Evolutionary conservation across 108 stramenopile species (phyloP), one percentile per base, ranked within the genome.

Genomic region (Fistulifera pelliculosa): DNA sequence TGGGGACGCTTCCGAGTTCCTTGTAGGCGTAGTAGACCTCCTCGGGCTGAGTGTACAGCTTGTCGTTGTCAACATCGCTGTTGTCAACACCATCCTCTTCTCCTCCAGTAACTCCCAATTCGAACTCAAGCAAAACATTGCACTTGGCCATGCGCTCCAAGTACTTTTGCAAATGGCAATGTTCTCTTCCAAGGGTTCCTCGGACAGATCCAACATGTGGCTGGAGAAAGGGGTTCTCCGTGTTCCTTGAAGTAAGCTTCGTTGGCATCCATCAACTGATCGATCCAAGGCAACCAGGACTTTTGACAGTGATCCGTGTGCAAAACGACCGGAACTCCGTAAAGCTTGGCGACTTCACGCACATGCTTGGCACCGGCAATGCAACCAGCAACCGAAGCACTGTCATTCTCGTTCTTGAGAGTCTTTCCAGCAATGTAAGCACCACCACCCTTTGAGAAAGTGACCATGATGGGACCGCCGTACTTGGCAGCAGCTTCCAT

Each of bases 21-120:
- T 87, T 69, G 69, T 83, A 92, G 6, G 81, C 80, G 27, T 83
- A 57, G 50, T 66, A 80, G 54, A 89, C 79, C 75, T 92, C 90
- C 62, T 95, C 94, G 27, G 94, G 92, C 68, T 93, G 89, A 27
- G 90, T 85, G 86, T 95, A 95, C 13, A 95, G 81, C 44, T 85
- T 81, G 58, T 77, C 81, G 26, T 70, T 43, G 48, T 87, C 84
- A 24, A 82, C 70, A 41, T 90, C 91, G 19, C 60, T 67, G 74
- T 94, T 95, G 75, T 94, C 81, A 10, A 95, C 94, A 54, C 94
- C 94, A 60, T 94, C 94, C 69, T 94, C 94, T 72, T 95, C 94
- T 50, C 94, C 94, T 53, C 94, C 94, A 41, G 94, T 94, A 61
- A 95, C 88, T 39, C 94, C 94, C 27, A 95, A 83, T 74, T 95